phyloP scores from a whole-genome alignment of 306 rosid species.

The Dryas alaskensis region DNA sequence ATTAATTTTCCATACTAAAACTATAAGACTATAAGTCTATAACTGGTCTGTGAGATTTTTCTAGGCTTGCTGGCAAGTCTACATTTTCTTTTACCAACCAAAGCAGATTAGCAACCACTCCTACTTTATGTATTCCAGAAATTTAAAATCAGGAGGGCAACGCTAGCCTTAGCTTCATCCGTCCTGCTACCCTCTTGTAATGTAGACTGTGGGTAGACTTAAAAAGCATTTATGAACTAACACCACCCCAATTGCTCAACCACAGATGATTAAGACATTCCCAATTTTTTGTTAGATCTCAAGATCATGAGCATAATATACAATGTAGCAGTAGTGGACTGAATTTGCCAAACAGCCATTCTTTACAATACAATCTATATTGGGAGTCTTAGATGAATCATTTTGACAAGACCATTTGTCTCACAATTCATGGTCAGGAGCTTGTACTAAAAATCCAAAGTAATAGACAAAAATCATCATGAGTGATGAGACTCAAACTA shows the following conservation, averaged over 20 bases:
- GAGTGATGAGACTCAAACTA: not conserved
- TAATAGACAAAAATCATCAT: not conserved
- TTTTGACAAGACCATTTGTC: slow-evolving; percentile 2
- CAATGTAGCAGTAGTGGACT: not conserved
- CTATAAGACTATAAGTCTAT: too few relatives aligned
- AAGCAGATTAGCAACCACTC: too few relatives aligned
- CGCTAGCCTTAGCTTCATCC: too few relatives aligned
- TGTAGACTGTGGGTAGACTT: too few relatives aligned
- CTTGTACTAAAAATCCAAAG: not conserved
- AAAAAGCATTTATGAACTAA: too few relatives aligned
- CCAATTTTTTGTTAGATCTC: not conserved
- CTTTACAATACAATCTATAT: slow-evolving; percentile 9
- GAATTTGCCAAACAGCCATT: not conserved
- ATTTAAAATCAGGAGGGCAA: too few relatives aligned
- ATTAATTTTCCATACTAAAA: too few relatives aligned
- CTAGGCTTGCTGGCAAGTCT: too few relatives aligned
- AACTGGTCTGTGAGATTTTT: too few relatives aligned
- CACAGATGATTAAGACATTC: not conserved
- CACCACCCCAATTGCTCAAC: not conserved
- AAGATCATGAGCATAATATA: slow-evolving; percentile 2
- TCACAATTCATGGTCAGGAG: not conserved
- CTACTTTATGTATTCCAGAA: too few relatives aligned
- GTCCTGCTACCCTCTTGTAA: too few relatives aligned
- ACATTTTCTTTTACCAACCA: too few relatives aligned
- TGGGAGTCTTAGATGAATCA: not conserved